Conservation (phyloP, 2,329 filamentous ascomycete genomes). For the Aureobasidium leucospermi region DNA sequence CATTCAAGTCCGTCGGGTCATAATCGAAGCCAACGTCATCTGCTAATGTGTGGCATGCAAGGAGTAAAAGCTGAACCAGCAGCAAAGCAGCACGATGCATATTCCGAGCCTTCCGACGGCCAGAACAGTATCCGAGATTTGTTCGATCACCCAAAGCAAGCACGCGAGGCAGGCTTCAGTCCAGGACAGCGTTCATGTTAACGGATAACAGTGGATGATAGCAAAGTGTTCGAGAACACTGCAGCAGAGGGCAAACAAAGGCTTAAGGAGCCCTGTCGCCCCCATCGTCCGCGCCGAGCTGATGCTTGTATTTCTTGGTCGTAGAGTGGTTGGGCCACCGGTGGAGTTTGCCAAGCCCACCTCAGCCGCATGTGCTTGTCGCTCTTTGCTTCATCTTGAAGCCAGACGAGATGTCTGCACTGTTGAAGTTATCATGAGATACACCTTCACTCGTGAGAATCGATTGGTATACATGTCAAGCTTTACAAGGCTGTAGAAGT, state of each 20-base stretch:
- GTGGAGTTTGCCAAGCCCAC: background rate
- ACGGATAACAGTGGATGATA: background rate
- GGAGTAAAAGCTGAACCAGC: background rate
- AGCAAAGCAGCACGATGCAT: background rate
- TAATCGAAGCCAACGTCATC: conserved; percentile 14
- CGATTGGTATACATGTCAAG: background rate
- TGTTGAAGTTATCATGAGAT: too few relatives aligned
- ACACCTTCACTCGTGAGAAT: background rate
- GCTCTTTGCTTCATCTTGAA: background rate
- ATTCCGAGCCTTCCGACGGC: background rate
- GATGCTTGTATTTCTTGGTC: conserved; percentile 1
- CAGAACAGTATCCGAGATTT: background rate
- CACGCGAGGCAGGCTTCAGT: background rate
- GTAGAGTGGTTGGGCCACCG: background rate
- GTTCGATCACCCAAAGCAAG: background rate
- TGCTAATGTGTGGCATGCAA: background rate
- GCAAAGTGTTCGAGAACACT: background rate
- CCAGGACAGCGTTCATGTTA: background rate
- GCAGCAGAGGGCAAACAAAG: background rate
- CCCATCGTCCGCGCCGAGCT: background rate
- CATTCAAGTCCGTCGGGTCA: conserved; percentile 2
- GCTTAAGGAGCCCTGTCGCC: background rate
- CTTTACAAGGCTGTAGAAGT: background rate
- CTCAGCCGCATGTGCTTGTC: background rate
- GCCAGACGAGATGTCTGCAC: background rate